These are phyloP conservation scores for Skeletonema menzelii DNA, from an alignment of 108 stramenopile genomes.

Conservation along the genomic window DNA sequence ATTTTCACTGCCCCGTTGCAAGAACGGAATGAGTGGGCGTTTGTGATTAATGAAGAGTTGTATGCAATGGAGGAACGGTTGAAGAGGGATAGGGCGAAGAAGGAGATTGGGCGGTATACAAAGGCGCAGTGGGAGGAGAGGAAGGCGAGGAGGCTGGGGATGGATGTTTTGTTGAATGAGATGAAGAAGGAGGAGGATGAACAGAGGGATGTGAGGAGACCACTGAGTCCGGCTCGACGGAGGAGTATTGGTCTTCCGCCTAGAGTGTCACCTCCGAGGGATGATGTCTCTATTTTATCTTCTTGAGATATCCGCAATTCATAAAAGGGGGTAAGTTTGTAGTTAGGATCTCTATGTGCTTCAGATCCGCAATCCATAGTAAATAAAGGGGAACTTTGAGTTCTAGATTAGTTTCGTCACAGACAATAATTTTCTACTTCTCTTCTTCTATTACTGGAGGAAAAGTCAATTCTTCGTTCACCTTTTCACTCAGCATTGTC, in stretches of 20 bases:
- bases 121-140: not conserved
- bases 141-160: not conserved
- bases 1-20: slow-evolving; percentile 53
- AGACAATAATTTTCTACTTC: too few species aligned
- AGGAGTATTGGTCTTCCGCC: not conserved
- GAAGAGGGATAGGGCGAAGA: slow-evolving; percentile 6
- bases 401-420: not conserved
- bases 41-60: slow-evolving; percentile 57
- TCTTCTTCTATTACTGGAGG: not conserved
- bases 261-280: not conserved
- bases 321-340: too few species aligned
- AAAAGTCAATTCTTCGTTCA: not conserved
- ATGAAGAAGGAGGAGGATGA: not conserved
- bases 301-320: too few species aligned
- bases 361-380: too few species aligned
- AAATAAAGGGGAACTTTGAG: not conserved
- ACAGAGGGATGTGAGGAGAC: not conserved
- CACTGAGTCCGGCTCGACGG: not conserved
- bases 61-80: slow-evolving; percentile 48
- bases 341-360: too few species aligned
- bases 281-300: not conserved
- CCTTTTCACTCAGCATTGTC: slow-evolving; percentile 19
- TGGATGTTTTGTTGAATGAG: not conserved
- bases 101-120: not conserved
- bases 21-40: slow-evolving; percentile 65